Evolutionary conservation across 2,329 filamentous ascomycete species (phyloP), one percentile per base, ranked within the genome.

Genomic region (Hyphodiscus sp.): DNA sequence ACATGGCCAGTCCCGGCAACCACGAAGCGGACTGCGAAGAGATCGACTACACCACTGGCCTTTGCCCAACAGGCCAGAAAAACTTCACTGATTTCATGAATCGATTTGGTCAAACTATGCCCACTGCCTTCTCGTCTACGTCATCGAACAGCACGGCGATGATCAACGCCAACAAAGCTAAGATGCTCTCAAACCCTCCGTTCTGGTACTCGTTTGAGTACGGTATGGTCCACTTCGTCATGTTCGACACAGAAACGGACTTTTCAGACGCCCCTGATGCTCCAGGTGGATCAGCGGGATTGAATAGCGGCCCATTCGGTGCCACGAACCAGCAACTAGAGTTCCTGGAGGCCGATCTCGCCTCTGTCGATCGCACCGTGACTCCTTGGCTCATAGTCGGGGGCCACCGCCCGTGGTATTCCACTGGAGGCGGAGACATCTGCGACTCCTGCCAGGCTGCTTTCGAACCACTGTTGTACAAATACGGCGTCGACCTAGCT

Each of bases 161-260:
- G 45, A 57, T 71, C 2, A 68, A 66, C 20, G 77, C 78, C 45
- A 71, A 73, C 55, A 73, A 72, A 59, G 78, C 79, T 1, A 59
- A 64, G 20, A 20, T 63, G 41, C 69, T 78, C 9, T 68, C 77
- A 4, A 71, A 75, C n/a, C 76, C 78, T 16, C 75, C 77, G 0
- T 80, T 81, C 61, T 82, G 79, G 79, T 82, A 79, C 68, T 79
- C 76, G 0, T 82, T 81, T 61, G 79, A 82, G 55, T 80, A 71
- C 44, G 78, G 76, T 0, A 78, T 78, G 0, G 50, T 52, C 29
- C 50, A 52, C 19, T 18, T 52, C 38, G 30, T 52, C 4, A 52
- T 47, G 43, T 52, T 52, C 44, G 43, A 52, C 20, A 52, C 50
- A 1, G 50, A 52, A 29, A 52, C 50, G 10, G 50, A 52, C 26